Percentiles rank a stretch among this genome's conserved stretches.
phyloP scores from a whole-genome alignment of 2,329 filamentous ascomycete genomes.

The Aspergillus sp. region DNA sequence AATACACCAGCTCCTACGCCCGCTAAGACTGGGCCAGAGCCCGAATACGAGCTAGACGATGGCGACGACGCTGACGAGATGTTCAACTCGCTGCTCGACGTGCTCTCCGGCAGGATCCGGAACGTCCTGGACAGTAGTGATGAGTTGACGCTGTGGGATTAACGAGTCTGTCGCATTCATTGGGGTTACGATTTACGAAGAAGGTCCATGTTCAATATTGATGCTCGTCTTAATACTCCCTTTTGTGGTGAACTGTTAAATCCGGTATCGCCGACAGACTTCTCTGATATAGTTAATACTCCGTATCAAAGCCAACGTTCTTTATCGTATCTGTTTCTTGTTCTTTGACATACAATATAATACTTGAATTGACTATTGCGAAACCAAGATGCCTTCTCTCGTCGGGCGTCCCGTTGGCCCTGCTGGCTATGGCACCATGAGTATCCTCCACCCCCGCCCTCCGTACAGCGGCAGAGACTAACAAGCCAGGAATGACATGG shows the following conservation, averaged over 20 bases:
- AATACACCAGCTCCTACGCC: neutral
- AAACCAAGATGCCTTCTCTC: conserved; percentile 21
- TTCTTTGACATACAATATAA: neutral
- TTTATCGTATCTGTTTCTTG: neutral
- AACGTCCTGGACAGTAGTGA: conserved; percentile 21
- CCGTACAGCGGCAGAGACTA: neutral
- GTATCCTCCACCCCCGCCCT: conserved; percentile 29
- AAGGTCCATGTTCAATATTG: no score
- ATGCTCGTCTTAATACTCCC: no score
- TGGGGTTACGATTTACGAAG: no score
- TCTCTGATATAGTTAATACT: neutral
- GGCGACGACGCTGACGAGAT: conserved; percentile 12
- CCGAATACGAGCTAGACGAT: no score
- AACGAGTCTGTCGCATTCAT: neutral
- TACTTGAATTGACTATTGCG: neutral
- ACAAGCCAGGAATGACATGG: conserved; percentile 30
- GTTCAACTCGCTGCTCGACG: conserved; percentile 10
- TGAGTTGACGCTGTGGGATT: conserved; percentile 15
- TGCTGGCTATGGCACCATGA: conserved; percentile 51
- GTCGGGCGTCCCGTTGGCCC: conserved; percentile 35
- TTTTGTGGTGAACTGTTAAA: neutral
- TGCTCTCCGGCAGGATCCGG: conserved; percentile 12
- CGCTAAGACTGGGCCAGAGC: conserved; percentile 1
- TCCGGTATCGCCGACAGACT: neutral
- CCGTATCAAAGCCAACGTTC: neutral